phyloP scores from a whole-genome alignment of 805 yeast genomes.

The Candida broadrunensis region DNA sequence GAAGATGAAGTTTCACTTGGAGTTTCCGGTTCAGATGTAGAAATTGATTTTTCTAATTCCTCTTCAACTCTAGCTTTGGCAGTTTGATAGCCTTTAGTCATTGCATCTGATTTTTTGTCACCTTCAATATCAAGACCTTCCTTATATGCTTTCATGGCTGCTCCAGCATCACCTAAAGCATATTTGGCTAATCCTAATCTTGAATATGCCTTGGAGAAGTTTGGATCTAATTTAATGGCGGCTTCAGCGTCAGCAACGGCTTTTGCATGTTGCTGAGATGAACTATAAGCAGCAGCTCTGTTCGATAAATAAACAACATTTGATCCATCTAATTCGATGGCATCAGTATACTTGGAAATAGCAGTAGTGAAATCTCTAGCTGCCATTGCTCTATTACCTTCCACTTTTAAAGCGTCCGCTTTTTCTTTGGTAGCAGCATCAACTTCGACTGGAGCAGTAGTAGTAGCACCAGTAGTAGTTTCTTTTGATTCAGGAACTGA shows the following conservation, averaged over 20 bases:
- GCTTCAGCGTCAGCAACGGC: slow-evolving; percentile 83
- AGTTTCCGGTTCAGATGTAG: slow-evolving; percentile 25
- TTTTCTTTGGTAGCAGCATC: slow-evolving; percentile 57
- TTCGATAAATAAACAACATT: slow-evolving; percentile 88
- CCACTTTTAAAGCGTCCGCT: slow-evolving; percentile 82
- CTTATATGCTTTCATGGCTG: slow-evolving; percentile 86
- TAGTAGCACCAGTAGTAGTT: slow-evolving; percentile 21
- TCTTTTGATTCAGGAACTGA: slow-evolving; percentile 16
- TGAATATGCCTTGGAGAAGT: slow-evolving; percentile 89
- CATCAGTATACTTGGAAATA: slow-evolving; percentile 73
- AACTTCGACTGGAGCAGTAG: slow-evolving; percentile 21
- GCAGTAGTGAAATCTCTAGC: slow-evolving; percentile 68
- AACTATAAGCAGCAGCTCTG: slow-evolving; percentile 95
- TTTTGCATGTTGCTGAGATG: slow-evolving; percentile 64
- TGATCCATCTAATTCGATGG: slow-evolving; percentile 63
- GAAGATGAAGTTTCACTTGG: slow-evolving; percentile 22
- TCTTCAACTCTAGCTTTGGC: slow-evolving; percentile 86
- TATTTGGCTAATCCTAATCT: slow-evolving; percentile 92
- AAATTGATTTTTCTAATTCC: slow-evolving; percentile 48
- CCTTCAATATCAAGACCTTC: slow-evolving; percentile 88
- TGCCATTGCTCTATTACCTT: slow-evolving; percentile 91
- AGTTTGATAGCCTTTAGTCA: slow-evolving; percentile 90
- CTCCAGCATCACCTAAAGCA: slow-evolving; percentile 91
- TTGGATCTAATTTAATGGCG: slow-evolving; percentile 76
- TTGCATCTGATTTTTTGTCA: slow-evolving; percentile 76